Evolutionary conservation across 805 yeast species (phyloP).

Genomic region (Candida dajiaensis): DNA sequence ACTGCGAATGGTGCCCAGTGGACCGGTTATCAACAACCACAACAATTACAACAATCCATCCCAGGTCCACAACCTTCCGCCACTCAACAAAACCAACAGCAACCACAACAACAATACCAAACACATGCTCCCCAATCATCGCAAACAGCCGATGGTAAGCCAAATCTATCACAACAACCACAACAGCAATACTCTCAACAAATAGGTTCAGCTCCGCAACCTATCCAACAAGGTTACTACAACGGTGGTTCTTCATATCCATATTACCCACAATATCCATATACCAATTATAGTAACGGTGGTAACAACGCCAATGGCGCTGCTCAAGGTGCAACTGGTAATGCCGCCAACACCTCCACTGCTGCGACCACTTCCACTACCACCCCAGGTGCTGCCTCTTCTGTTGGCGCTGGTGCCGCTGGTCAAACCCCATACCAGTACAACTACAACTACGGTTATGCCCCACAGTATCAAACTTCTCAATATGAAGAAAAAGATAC

Average conservation of each 20-base stretch:
- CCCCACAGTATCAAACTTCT: slow-evolving; percentile 20
- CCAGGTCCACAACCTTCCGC: slow-evolving; percentile 9
- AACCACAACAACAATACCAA: slow-evolving; percentile 10
- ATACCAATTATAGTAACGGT: slow-evolving; percentile 7
- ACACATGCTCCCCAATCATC: background rate
- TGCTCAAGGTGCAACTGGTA: background rate
- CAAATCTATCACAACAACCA: slow-evolving; percentile 19
- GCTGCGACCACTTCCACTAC: slow-evolving; percentile 6
- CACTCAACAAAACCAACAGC: slow-evolving; percentile 7
- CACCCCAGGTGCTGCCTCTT: slow-evolving; percentile 4
- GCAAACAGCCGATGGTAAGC: slow-evolving; percentile 12
- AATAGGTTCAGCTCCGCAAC: slow-evolving; percentile 2
- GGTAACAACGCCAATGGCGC: slow-evolving; percentile 1
- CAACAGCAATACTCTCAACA: slow-evolving; percentile 9
- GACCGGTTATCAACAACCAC: slow-evolving; percentile 4
- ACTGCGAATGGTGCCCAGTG: slow-evolving; percentile 1
- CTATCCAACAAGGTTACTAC: slow-evolving; percentile 4
- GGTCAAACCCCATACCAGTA: slow-evolving; percentile 14
- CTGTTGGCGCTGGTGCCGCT: background rate
- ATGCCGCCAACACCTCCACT: slow-evolving; percentile 1
- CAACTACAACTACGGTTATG: slow-evolving; percentile 20
- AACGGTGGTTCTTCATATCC: background rate
- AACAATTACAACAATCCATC: slow-evolving; percentile 4
- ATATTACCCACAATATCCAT: slow-evolving; percentile 12
- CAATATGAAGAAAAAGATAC: slow-evolving; percentile 22